A percentile compares a stretch with the other conserved stretches of the same genome.
Evolutionary conservation across 2,329 filamentous ascomycete species (phyloP).

Genomic region (Alternaria sp.): DNA sequence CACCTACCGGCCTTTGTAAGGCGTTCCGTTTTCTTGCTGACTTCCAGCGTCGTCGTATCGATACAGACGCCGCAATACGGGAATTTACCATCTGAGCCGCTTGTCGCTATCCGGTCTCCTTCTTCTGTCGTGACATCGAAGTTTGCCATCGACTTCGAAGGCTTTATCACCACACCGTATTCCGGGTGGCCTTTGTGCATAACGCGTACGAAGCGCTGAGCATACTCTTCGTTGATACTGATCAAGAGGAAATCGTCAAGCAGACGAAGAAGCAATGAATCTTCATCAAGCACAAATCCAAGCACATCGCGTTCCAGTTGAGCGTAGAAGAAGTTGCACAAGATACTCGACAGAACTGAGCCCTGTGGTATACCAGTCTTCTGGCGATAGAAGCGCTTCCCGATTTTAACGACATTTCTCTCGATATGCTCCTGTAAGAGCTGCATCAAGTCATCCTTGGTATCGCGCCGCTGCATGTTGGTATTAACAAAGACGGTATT

Average conservation of each 20-base stretch:
- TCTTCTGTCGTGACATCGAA: conserved; percentile 71
- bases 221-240: conserved; percentile 71
- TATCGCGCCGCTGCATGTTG: conserved; percentile 63
- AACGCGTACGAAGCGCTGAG: conserved; percentile 72
- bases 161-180: conserved; percentile 81
- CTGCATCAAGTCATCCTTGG: conserved; percentile 66
- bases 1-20: conserved; percentile 57
- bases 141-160: conserved; percentile 81
- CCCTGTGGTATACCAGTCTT: conserved; percentile 91
- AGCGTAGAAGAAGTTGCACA: conserved; percentile 97
- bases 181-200: conserved; percentile 81
- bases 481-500: conserved; percentile 81
- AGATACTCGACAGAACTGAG: conserved; percentile 80
- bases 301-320: conserved; percentile 77
- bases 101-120: conserved; percentile 40
- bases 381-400: conserved; percentile 87
- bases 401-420: conserved; percentile 84
- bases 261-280: conserved; percentile 76
- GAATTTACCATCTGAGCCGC: conserved; percentile 63
- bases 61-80: conserved; percentile 89
- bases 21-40: conserved; percentile 71
- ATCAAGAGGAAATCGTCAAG: conserved; percentile 95
- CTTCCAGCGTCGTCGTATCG: conserved; percentile 74
- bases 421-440: conserved; percentile 81
- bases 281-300: conserved; percentile 64